Percentiles rank a stretch among this genome's conserved stretches.
These are phyloP conservation scores for Aspergillus brunneoviolaceus DNA, from an alignment of 2,329 filamentous ascomycete species.

Conservation along the genomic window DNA sequence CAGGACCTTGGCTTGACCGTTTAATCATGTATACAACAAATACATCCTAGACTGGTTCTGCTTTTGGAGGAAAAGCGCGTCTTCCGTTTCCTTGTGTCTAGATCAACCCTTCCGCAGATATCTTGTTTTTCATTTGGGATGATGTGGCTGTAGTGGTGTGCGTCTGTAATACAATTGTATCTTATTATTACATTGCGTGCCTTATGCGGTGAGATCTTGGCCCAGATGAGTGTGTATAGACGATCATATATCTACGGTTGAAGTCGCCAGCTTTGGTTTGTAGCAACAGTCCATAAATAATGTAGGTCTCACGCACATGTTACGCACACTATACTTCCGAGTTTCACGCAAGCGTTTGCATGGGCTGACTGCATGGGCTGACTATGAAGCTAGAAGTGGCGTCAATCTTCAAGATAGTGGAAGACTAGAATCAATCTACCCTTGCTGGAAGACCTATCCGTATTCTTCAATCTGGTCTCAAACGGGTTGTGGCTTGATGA, in stretches of 20 bases:
- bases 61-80: conserved; percentile 31
- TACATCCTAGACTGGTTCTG: conserved; percentile 37
- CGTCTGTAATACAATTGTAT: conserved; percentile 43
- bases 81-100: conserved; percentile 34
- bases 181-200: conserved; percentile 25
- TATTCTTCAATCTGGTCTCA: no score
- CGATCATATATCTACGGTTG: neutral
- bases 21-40: conserved; percentile 56
- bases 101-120: conserved; percentile 37
- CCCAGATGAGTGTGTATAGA: neutral
- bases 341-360: neutral
- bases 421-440: no score
- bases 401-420: no score
- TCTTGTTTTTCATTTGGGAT: conserved; percentile 28
- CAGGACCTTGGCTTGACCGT: conserved; percentile 92
- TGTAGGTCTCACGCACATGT: no score
- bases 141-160: conserved; percentile 36
- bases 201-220: conserved; percentile 3
- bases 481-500: no score
- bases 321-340: neutral
- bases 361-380: no score
- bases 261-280: neutral
- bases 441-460: no score
- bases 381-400: no score
- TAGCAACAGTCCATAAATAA: no score